Base-by-base conservation (phyloP, 1,284 basidiomycete genomes). In the Lignosus rhinocerotis region DNA sequence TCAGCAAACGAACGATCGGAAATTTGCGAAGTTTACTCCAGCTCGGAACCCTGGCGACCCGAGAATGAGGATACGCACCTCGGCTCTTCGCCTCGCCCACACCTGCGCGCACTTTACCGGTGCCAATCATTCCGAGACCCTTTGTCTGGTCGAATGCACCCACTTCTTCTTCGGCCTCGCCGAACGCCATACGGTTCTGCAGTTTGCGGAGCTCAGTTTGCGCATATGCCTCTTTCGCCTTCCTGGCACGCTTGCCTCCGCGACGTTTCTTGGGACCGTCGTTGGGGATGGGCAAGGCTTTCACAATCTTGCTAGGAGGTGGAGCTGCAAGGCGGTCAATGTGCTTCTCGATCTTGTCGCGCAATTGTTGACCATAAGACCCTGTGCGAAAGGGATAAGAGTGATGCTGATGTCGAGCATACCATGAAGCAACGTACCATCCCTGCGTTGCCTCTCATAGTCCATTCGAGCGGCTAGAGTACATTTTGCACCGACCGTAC, bases 111-210 rank as follows among this genome's bases (percentile, higher is more conserved):
- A 99, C 89, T 73, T 92, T 93, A 33, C 96, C 96, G 16, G 88
- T 88, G 46, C 94, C 94, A 63, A 98, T 93, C 95, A 99, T 98
- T 63, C 97, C 97, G 70, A 99, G 76, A 6, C 97, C 97, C 75
- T 95, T 92, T 11, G 93, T 95, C 80, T 98, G 90, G 76, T 98
- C 97, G 70, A 95, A 97, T 19, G 94, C 93, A 39, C 94, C 95
- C 21, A 95, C 90, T 75, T 99, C 97, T 69, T 96, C 90, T 73
- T 99, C 97, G 2, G 89, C 90, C 75, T 96, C 90, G 55, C 97
- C 97, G 68, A 99, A 99, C 63, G 84, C 88, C 88, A 99, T 90
- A 48, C 97, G 86, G 75, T 99, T 99, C 76, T 98, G 95, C 67
- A 97, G 80, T 77, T 99, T 99, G 64, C 94, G 88, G 49, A 99